Conservation (phyloP, 805 yeast genomes). For the Metschnikowia matae region DNA sequence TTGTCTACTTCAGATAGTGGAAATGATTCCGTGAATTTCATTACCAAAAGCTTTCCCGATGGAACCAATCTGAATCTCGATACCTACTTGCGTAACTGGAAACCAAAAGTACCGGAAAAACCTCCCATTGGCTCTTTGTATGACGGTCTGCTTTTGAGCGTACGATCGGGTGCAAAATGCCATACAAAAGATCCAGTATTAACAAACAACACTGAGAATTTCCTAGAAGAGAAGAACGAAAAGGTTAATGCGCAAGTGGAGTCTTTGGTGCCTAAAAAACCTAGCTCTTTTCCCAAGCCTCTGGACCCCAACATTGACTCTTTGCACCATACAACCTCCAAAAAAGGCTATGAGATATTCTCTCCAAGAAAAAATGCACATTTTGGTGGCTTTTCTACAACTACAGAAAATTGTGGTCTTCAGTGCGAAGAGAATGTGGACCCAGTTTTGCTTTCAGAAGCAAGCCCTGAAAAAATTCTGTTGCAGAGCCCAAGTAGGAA, state of each 20-base stretch:
- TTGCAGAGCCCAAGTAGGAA: too few species aligned
- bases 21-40: not conserved
- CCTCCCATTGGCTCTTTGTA: not conserved
- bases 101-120: not conserved
- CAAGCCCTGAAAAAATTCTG: too few species aligned
- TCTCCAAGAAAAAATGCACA: not conserved
- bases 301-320: not conserved
- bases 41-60: constrained; percentile 1
- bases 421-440: not conserved
- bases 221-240: too few species aligned
- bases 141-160: not conserved
- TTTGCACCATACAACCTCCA: not conserved
- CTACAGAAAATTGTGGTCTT: not conserved
- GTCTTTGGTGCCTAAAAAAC: not conserved
- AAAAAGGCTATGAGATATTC: not conserved
- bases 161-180: not conserved
- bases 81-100: not conserved
- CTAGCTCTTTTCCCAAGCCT: not conserved
- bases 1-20: not conserved
- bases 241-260: too few species aligned
- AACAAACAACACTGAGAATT: not conserved
- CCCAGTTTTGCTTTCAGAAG: too few species aligned
- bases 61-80: constrained; percentile 2
- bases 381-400: not conserved
- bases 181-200: not conserved